Percentiles rank a stretch among this genome's conserved stretches.
phyloP scores from a whole-genome alignment of 805 yeast species.

The Metschnikowia peoriensis region DNA sequence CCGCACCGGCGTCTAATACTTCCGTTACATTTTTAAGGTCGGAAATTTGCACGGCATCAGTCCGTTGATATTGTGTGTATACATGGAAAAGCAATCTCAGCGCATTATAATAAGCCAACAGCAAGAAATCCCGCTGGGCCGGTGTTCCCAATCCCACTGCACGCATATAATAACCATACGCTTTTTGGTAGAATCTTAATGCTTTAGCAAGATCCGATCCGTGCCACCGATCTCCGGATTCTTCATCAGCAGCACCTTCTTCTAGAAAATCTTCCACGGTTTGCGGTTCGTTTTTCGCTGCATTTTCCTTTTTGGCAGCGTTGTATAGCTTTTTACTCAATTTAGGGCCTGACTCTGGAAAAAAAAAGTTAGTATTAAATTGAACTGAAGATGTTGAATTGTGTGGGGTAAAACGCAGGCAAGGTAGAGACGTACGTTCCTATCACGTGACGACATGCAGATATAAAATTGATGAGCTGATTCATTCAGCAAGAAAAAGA shows the following conservation, averaged over 20 bases:
- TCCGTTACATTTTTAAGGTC: slow-evolving; percentile 33
- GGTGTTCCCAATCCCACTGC: slow-evolving; percentile 28
- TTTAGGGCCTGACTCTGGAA: slow-evolving; percentile 11
- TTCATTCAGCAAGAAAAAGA: no score
- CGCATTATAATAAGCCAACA: slow-evolving; percentile 48
- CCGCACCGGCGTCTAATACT: slow-evolving; percentile 24
- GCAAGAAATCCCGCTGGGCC: slow-evolving; percentile 1
- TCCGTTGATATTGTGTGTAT: slow-evolving; percentile 47
- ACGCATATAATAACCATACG: slow-evolving; percentile 43
- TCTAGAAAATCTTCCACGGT: slow-evolving; percentile 56
- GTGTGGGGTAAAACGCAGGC: neutral
- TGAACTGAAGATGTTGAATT: neutral
- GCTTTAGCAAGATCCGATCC: slow-evolving; percentile 64
- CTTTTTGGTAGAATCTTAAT: slow-evolving; percentile 61
- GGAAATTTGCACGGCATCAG: slow-evolving; percentile 31
- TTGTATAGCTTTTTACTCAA: slow-evolving; percentile 5
- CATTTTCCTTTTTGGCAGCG: neutral
- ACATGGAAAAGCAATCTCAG: slow-evolving; percentile 59
- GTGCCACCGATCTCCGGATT: slow-evolving; percentile 74
- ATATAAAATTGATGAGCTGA: no score
- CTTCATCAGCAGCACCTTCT: slow-evolving; percentile 60
- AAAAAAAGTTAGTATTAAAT: neutral
- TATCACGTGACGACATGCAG: no score
- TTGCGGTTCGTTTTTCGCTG: slow-evolving; percentile 4
- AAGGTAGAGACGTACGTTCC: no score